Evolutionary conservation across 2,329 filamentous ascomycete species (phyloP).

Genomic region (Alternaria viburni): DNA sequence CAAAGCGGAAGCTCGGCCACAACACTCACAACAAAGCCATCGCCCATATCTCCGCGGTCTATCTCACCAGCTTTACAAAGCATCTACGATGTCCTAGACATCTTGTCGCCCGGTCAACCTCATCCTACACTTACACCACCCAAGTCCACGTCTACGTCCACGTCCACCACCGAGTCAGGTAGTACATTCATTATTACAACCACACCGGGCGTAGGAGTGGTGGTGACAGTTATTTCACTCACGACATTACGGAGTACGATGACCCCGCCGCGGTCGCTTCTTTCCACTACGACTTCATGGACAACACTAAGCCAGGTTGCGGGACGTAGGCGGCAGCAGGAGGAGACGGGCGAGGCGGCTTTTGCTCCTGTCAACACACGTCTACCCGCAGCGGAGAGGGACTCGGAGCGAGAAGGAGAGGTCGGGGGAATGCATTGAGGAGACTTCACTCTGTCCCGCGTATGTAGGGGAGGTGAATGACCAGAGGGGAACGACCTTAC

Average conservation of each 20-base stretch:
- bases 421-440: neutral
- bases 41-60: neutral
- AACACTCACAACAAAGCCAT: neutral
- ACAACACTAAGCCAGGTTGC: neutral
- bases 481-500: neutral
- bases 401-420: neutral
- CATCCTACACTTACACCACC: neutral
- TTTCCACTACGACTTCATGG: neutral
- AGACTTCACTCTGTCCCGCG: neutral
- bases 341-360: neutral
- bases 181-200: neutral
- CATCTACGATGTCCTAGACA: neutral
- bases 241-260: neutral
- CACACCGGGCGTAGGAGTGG: neutral
- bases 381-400: neutral
- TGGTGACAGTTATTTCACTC: neutral
- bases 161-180: neutral
- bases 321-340: neutral
- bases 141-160: neutral
- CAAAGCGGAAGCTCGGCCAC: neutral
- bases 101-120: neutral
- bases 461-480: neutral
- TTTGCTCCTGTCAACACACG: neutral
- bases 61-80: neutral
- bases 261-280: neutral